Evolutionary conservation across 352 stramenopile species (phyloP).

Genomic region (Aphanomyces cochlioides): DNA sequence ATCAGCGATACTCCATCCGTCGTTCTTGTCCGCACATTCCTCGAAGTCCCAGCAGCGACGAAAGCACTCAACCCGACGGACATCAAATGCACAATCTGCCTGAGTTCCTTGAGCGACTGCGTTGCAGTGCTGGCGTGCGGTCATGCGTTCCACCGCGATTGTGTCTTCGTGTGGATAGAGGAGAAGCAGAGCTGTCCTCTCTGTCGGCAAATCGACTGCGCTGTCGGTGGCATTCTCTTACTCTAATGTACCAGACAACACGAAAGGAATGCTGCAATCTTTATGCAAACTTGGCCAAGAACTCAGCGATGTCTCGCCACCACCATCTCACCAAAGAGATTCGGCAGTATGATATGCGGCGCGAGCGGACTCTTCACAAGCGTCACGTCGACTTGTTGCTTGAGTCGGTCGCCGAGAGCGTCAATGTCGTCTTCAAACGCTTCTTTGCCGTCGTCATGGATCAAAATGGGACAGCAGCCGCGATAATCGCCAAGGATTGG

Average conservation of each 20-base stretch:
- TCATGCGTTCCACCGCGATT: slow-evolving; percentile 19
- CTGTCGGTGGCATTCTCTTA: too few relatives aligned
- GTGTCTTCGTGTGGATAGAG: slow-evolving; percentile 17
- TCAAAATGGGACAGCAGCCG: slow-evolving; percentile 7
- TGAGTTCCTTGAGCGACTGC: background rate
- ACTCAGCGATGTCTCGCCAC: background rate
- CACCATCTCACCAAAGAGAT: slow-evolving; percentile 22
- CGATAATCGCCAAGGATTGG: slow-evolving; percentile 17
- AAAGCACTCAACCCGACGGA: background rate
- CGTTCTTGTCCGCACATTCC: background rate
- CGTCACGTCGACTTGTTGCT: slow-evolving; percentile 16
- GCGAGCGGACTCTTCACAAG: slow-evolving; percentile 19
- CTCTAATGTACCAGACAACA: too few relatives aligned
- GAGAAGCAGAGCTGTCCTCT: slow-evolving; percentile 22
- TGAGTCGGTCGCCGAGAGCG: background rate
- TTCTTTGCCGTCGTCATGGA: slow-evolving; percentile 30
- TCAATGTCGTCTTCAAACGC: slow-evolving; percentile 20
- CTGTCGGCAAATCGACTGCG: background rate
- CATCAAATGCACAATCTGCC: slow-evolving; percentile 9
- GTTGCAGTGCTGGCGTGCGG: background rate
- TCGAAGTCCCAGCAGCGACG: slow-evolving; percentile 1
- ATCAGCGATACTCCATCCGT: background rate
- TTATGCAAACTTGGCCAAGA: background rate
- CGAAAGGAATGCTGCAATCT: too few relatives aligned
- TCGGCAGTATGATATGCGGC: slow-evolving; percentile 15